phyloP scores from a whole-genome alignment of 495 filamentous ascomycete species.

The Staphylotrichum longicolle region DNA sequence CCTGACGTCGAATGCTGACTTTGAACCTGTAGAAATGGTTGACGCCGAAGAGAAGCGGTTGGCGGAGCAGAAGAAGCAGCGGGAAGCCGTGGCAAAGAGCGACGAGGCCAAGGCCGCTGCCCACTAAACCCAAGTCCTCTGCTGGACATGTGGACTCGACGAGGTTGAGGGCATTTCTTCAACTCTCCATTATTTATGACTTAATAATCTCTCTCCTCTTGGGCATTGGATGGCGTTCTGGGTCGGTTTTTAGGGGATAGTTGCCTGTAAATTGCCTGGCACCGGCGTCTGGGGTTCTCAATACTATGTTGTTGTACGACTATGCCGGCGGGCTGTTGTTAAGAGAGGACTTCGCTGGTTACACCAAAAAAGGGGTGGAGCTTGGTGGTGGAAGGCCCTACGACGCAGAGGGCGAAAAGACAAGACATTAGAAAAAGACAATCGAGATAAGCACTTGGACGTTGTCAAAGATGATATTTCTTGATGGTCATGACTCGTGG shows the following conservation, averaged over 20 bases:
- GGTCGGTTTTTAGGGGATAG: not conserved
- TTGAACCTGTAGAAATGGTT: conserved; percentile 60
- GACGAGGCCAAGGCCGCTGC: conserved; percentile 17
- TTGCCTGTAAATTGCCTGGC: not conserved
- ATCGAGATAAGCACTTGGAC: not conserved
- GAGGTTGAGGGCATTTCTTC: not conserved
- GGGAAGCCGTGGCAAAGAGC: conserved; percentile 5
- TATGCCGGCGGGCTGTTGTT: not conserved
- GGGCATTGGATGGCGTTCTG: conserved; percentile 17
- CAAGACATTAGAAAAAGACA: not conserved
- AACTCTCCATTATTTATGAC: not conserved
- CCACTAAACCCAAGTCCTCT: conserved; percentile 7
- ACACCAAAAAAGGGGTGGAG: no score
- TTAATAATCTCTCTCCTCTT: conserved; percentile 10
- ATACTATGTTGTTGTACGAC: not conserved
- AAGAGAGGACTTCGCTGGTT: not conserved
- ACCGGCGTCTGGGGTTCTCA: conserved; percentile 5
- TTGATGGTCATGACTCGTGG: conserved; percentile 23
- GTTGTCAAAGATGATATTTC: conserved; percentile 3
- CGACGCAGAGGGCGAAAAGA: no score
- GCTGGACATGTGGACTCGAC: not conserved
- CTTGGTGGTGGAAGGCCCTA: no score
- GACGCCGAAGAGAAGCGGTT: conserved; percentile 70
- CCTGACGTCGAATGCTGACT: no score
- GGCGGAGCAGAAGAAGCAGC: conserved; percentile 54